Evolutionary conservation across 2,329 filamentous ascomycete genomes (phyloP).

Genomic region (Fusarium sublunatum): DNA sequence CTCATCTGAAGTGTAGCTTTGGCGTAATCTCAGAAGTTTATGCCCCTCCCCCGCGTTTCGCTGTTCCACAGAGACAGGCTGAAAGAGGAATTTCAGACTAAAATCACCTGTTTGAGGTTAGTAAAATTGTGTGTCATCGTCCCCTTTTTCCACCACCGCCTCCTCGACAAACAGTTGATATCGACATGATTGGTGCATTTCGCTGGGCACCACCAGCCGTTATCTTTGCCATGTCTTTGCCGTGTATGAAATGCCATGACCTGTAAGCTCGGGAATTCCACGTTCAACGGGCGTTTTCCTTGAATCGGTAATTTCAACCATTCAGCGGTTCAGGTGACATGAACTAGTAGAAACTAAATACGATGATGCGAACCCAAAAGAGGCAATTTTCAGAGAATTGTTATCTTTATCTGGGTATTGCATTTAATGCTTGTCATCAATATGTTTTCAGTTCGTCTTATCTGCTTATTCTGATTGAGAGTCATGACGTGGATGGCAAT

Average conservation of each 20-base stretch:
- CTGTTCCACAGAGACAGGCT: background rate
- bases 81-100: slow-evolving; percentile 28
- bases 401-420: too few relatives aligned
- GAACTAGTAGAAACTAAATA: too few relatives aligned
- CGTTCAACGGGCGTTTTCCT: background rate
- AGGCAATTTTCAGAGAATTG: too few relatives aligned
- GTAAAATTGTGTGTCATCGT: background rate
- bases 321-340: background rate
- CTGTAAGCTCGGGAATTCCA: too few relatives aligned
- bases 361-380: too few relatives aligned
- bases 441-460: too few relatives aligned
- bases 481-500: too few relatives aligned
- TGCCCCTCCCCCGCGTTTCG: background rate
- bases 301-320: background rate
- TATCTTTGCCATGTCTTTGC: background rate
- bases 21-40: background rate
- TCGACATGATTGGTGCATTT: slow-evolving; percentile 15
- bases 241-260: background rate
- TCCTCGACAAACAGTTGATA: background rate
- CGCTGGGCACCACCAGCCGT: background rate
- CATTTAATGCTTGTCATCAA: too few relatives aligned
- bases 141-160: background rate
- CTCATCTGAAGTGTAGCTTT: background rate
- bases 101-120: slow-evolving; percentile 24
- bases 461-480: too few relatives aligned